These are phyloP conservation scores for Coemansia sp. DNA, from an alignment of 192 early-diverging fungal species.

Conservation along the genomic window DNA sequence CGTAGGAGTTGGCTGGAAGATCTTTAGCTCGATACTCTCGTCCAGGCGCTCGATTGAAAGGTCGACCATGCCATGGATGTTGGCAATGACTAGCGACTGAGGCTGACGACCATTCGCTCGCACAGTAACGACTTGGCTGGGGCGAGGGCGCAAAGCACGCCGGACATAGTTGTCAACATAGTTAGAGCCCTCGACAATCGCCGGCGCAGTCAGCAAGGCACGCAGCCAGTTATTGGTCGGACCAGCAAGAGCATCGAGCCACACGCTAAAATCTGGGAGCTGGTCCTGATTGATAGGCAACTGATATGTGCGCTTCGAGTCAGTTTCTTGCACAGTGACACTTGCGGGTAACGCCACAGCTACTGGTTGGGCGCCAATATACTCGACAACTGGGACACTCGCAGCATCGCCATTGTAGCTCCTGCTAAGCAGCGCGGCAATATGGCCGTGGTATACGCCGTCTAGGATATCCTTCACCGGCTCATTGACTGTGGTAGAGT, in stretches of 20 bases:
- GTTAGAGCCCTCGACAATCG: slow-evolving; percentile 73
- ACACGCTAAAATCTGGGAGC: slow-evolving; percentile 45
- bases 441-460: slow-evolving; percentile 79
- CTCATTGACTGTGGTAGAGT: slow-evolving; percentile 73
- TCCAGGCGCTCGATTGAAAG: slow-evolving; percentile 79
- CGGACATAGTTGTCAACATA: slow-evolving; percentile 63
- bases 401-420: slow-evolving; percentile 66
- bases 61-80: slow-evolving; percentile 65
- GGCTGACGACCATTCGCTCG: not conserved
- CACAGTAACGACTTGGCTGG: slow-evolving; percentile 51
- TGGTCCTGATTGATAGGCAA: not conserved
- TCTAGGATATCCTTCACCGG: slow-evolving; percentile 89
- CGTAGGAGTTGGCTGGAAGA: slow-evolving; percentile 46
- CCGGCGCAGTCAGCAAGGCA: slow-evolving; percentile 71
- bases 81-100: not conserved
- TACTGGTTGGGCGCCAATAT: slow-evolving; percentile 51
- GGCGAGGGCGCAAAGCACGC: slow-evolving; percentile 64
- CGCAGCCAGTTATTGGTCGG: slow-evolving; percentile 74
- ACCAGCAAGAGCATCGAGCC: slow-evolving; percentile 75
- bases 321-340: not conserved
- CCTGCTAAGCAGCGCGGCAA: slow-evolving; percentile 69
- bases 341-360: not conserved
- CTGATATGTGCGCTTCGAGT: not conserved
- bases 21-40: slow-evolving; percentile 59
- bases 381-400: slow-evolving; percentile 75